These are phyloP conservation scores for Thecamonas trahens DNA, from an alignment of 78 protist genomes.

Conservation along the genomic window DNA sequence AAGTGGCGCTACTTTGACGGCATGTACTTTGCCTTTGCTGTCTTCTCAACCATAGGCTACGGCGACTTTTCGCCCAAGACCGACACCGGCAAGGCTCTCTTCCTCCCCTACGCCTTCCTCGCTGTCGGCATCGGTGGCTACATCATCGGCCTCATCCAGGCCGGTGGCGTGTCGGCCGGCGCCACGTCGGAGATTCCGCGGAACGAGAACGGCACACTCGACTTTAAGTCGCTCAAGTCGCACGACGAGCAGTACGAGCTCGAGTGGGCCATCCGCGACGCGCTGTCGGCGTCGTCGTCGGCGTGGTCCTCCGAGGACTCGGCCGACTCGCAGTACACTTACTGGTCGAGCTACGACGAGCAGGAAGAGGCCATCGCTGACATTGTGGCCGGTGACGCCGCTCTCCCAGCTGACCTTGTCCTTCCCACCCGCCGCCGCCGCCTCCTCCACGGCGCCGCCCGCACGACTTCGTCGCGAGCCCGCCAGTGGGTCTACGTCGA, in stretches of 20 bases:
- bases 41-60: constrained; percentile 9
- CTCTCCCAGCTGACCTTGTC: no score
- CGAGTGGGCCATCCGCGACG: no score
- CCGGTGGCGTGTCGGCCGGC: neutral
- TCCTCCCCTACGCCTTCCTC: neutral
- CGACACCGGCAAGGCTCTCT: neutral
- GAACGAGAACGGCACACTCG: neutral
- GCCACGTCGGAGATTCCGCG: neutral
- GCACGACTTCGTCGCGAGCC: no score
- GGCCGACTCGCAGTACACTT: no score
- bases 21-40: constrained; percentile 4
- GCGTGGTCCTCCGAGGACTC: no score
- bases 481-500: no score
- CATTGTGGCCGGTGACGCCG: no score
- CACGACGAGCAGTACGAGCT: neutral
- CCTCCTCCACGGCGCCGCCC: no score
- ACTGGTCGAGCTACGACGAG: no score
- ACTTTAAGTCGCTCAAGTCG: neutral
- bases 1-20: neutral
- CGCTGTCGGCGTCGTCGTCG: neutral
- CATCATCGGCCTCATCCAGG: no score
- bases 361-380: no score
- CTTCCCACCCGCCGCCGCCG: no score
- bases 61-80: constrained; percentile 3
- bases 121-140: constrained; percentile 1